These are phyloP conservation scores for Microdochium bolleyi DNA, from an alignment of 2,329 filamentous ascomycete species.

Conservation along the genomic window DNA sequence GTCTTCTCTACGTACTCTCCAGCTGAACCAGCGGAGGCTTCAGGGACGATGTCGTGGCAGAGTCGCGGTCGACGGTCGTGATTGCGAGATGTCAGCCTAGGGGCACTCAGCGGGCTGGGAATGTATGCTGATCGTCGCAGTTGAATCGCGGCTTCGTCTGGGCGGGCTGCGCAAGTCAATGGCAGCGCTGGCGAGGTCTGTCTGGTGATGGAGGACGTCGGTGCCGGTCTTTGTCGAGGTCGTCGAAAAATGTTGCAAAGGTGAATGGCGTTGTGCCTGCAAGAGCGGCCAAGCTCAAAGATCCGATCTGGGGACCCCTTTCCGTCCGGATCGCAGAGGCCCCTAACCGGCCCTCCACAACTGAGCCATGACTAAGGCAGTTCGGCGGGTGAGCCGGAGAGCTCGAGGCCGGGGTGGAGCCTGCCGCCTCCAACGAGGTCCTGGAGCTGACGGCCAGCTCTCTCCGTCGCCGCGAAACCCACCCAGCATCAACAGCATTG, in stretches of 20 bases:
- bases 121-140: too few relatives aligned
- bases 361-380: neutral
- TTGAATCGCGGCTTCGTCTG: neutral
- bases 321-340: neutral
- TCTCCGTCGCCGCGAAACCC: too few relatives aligned
- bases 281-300: neutral
- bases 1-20: neutral
- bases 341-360: neutral
- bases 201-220: neutral
- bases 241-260: neutral
- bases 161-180: neutral
- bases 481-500: too few relatives aligned
- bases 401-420: neutral
- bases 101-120: too few relatives aligned
- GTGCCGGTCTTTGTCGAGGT: neutral
- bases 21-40: neutral
- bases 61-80: too few relatives aligned
- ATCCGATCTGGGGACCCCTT: neutral
- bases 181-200: neutral
- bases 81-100: too few relatives aligned
- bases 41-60: too few relatives aligned
- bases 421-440: neutral
- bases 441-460: too few relatives aligned
- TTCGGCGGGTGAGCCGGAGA: neutral
- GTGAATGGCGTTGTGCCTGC: neutral